These are phyloP conservation scores for Diplosphaera chodatii DNA, from an alignment of 139 green algal genomes.

Conservation along the genomic window DNA sequence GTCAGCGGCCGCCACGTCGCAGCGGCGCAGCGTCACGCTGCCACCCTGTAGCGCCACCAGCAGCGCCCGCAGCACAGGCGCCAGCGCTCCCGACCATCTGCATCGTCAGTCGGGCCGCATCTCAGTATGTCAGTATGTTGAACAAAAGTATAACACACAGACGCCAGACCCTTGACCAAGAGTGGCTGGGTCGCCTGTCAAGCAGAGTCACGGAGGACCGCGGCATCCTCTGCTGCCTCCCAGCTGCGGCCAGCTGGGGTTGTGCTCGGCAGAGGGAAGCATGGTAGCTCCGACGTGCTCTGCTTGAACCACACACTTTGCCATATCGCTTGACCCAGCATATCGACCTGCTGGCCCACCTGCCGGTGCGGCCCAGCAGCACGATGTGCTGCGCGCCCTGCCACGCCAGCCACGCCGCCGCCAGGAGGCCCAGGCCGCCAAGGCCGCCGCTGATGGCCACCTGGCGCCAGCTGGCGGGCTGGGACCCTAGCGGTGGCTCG, in stretches of 20 bases:
- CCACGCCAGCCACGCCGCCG: conserved; percentile 39
- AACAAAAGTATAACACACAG: too few species aligned
- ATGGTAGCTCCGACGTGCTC: too few species aligned
- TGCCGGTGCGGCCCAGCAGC: conserved; percentile 25
- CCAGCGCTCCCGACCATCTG: background rate
- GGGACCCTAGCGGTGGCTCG: background rate
- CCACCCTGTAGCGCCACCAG: background rate
- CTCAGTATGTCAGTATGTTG: background rate
- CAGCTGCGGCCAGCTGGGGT: too few species aligned
- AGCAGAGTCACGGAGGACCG: too few species aligned
- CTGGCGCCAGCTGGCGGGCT: conserved; percentile 7
- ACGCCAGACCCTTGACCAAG: too few species aligned
- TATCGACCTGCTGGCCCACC: too few species aligned
- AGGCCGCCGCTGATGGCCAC: conserved; percentile 51
- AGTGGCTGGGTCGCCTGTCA: too few species aligned
- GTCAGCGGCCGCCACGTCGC: conserved; percentile 14
- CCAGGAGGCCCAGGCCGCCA: conserved; percentile 46
- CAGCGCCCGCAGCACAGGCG: background rate
- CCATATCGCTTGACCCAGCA: too few species aligned
- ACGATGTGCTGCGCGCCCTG: conserved; percentile 8
- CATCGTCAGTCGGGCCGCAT: background rate
- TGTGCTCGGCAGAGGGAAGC: too few species aligned
- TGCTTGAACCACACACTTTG: too few species aligned
- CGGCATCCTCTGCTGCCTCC: too few species aligned
- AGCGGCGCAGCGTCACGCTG: conserved; percentile 12